Evolutionary conservation across 345 rosid genomes (phyloP), one percentile per base, ranked within the genome.

Genomic region (Trapa incisa): DNA sequence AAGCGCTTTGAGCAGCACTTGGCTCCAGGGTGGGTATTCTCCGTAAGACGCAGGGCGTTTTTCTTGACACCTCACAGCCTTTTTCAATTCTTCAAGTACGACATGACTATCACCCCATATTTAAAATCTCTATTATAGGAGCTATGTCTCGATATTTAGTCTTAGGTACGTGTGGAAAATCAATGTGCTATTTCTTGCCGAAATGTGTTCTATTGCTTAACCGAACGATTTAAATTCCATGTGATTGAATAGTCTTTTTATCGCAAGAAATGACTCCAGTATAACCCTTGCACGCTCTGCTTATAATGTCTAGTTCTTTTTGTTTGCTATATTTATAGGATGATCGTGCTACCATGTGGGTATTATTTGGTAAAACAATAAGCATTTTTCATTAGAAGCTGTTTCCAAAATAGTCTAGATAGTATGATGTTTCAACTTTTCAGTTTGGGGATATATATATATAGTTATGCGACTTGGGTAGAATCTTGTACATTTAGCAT

Each of bases 1-100:
- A n/a, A 33, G 32, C 71, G 68, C 64, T 12, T 17, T 37, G 48
- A 63, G 43, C 16, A 15, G 35, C 42, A 32, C 38, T 36, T 22
- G 71, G 61, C 57, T 43, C 71, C 11, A 75, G 83, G 86, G 6
- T 80, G 71, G 75, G 83, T 37, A 58, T 65, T 65, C 47, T 33
- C 35, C 66, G 53, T 29, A 61, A 47, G 6, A n/a, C 32, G 14
- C 37, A 41, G 62, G 14, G 6, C 43, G 22, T 29, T 32, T 43
- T 53, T 53, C 29, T 2, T 53, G 17, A 15, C 57, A 5, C 17
- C 22, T 14, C 17, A n/a, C 57, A 6, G 57, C n/a, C 17, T 2
- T 4, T 4, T 53, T 53, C 29, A n/a, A 53, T 53, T 2, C 57
- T 29, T 15, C 32, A 4, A 53, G 57, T 17, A 15, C 57, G 57